Conservation (phyloP, 257 asterid genomes). For the Solanum chiquidenum region DNA sequence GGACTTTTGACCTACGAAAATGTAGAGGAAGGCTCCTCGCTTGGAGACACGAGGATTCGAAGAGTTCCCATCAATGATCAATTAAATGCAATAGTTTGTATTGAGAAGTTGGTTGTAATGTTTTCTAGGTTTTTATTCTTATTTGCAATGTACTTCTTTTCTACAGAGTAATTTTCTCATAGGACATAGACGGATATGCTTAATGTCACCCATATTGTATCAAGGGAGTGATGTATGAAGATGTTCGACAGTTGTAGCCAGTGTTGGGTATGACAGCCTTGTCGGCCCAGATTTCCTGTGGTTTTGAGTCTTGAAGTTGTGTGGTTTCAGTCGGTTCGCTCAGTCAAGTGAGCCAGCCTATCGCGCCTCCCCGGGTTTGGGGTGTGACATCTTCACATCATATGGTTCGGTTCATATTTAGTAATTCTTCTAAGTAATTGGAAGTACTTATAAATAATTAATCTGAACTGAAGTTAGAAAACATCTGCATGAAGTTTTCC, state of each 20-base stretch:
- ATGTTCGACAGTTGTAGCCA: neutral
- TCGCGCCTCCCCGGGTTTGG: neutral
- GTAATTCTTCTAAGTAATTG: neutral
- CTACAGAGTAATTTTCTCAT: neutral
- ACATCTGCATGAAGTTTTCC: neutral
- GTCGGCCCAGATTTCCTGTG: neutral
- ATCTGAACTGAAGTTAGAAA: neutral
- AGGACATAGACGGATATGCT: neutral
- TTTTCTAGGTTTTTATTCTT: neutral
- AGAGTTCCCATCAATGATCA: neutral
- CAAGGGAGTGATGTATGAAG: neutral
- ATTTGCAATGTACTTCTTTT: neutral
- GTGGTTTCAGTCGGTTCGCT: neutral
- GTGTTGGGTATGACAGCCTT: neutral
- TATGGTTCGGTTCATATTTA: neutral
- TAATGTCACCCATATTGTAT: neutral
- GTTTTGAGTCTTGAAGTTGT: neutral
- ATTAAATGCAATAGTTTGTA: neutral
- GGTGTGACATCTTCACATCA: neutral
- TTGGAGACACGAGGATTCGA: neutral
- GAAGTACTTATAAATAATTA: neutral
- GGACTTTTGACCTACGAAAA: neutral
- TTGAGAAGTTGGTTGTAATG: neutral
- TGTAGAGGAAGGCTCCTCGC: neutral
- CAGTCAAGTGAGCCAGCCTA: neutral